Conservation (phyloP, 2,329 filamentous ascomycete species). For the Penicillium brasilianum region DNA sequence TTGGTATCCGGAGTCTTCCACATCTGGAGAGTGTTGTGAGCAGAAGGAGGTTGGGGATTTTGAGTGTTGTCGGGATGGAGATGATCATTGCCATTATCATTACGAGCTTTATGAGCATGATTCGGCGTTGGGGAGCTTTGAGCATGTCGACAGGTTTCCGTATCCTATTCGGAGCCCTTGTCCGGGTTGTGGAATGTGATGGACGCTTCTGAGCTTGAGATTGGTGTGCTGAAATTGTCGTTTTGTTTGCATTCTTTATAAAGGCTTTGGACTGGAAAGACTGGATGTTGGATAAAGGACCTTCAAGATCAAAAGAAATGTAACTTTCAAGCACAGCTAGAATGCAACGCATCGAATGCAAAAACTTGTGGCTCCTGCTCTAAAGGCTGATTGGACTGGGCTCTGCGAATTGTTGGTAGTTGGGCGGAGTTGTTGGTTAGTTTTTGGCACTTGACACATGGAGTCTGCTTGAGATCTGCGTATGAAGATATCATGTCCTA, state of each 20-base stretch:
- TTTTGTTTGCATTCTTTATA: not conserved
- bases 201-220: no score
- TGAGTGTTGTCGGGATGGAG: no score
- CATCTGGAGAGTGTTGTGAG: not conserved
- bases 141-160: not conserved
- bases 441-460: conserved; percentile 46
- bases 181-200: not conserved
- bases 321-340: conserved; percentile 37
- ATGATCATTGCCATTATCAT: not conserved
- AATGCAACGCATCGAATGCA: conserved; percentile 44
- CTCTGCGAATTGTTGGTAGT: conserved; percentile 46
- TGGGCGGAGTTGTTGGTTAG: conserved; percentile 46
- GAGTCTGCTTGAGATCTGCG: conserved; percentile 45
- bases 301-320: no score
- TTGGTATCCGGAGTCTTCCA: not conserved
- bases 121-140: not conserved
- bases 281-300: conserved; percentile 23
- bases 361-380: conserved; percentile 25
- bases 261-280: not conserved
- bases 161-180: not conserved
- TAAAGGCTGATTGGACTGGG: conserved; percentile 25
- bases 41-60: not conserved
- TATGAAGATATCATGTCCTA: conserved; percentile 53
- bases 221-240: not conserved
- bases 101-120: not conserved